Percentiles rank a stretch among this genome's conserved stretches.
These are phyloP conservation scores for Colletotrichum camelliae DNA, from an alignment of 2,329 filamentous ascomycete species.

Conservation along the genomic window DNA sequence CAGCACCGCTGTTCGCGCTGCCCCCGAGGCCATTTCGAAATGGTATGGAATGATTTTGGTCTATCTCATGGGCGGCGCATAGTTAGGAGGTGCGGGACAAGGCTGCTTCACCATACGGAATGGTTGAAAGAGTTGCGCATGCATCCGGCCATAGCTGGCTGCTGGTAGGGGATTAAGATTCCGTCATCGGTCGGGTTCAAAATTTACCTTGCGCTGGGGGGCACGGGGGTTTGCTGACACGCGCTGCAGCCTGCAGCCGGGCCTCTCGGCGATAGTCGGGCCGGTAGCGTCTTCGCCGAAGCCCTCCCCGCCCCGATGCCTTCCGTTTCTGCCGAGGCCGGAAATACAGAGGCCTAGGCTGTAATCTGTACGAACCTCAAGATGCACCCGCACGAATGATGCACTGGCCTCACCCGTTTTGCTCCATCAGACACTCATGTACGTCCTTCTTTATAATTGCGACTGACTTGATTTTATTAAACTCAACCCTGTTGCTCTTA, in stretches of 20 bases:
- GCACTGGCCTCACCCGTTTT: neutral
- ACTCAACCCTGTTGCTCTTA: neutral
- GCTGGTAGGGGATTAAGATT: neutral
- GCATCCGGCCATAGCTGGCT: neutral
- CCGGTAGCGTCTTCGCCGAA: slow-evolving; percentile 2
- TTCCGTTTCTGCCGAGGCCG: neutral
- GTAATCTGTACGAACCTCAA: neutral
- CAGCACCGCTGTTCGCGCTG: slow-evolving; percentile 52
- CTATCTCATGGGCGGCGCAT: slow-evolving; percentile 22
- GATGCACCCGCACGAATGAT: neutral
- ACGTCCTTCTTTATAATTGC: neutral
- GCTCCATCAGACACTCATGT: neutral
- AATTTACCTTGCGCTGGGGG: slow-evolving; percentile 5
- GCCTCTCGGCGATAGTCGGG: slow-evolving; percentile 15
- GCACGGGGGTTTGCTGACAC: neutral
- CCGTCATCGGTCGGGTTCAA: slow-evolving; percentile 16
- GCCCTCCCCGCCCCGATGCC: neutral
- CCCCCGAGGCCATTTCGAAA: slow-evolving; percentile 40
- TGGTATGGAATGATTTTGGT: neutral
- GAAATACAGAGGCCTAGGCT: neutral
- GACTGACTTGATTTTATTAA: neutral
- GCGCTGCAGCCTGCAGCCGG: neutral
- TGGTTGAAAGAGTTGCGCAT: neutral
- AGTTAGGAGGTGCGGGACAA: slow-evolving; percentile 3
- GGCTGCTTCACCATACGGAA: slow-evolving; percentile 14